A percentile compares a stretch with the other conserved stretches of the same genome.
These are phyloP conservation scores for Entoloma clypeatum DNA, from an alignment of 1,284 basidiomycete species.

Conservation along the genomic window DNA sequence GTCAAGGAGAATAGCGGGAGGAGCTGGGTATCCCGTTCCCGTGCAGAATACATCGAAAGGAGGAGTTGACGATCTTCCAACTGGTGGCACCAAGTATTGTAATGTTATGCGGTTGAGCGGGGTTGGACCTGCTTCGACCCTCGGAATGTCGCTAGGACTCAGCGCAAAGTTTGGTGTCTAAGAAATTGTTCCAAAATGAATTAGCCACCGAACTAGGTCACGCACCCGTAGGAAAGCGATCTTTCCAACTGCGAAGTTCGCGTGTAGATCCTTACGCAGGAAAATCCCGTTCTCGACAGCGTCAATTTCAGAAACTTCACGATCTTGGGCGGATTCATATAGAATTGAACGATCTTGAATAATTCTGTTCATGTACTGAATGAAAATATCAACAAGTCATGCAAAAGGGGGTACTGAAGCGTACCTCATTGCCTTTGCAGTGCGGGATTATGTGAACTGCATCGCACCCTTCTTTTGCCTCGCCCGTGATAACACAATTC, in stretches of 20 bases:
- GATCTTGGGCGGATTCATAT: slow-evolving; percentile 12
- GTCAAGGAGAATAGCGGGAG: slow-evolving; percentile 15
- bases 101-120: slow-evolving; percentile 14
- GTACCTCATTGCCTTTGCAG: slow-evolving; percentile 13
- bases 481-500: slow-evolving; percentile 1
- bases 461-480: slow-evolving; percentile 1
- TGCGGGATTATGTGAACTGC: slow-evolving; percentile 7
- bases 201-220: slow-evolving; percentile 1
- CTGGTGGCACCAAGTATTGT: slow-evolving; percentile 10
- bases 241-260: slow-evolving; percentile 5
- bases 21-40: slow-evolving; percentile 13
- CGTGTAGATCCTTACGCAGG: slow-evolving; percentile 13
- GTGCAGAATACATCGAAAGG: slow-evolving; percentile 1
- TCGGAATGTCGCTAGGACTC: too few species aligned
- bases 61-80: not conserved
- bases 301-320: not conserved
- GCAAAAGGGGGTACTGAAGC: slow-evolving; percentile 8
- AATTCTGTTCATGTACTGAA: slow-evolving; percentile 10
- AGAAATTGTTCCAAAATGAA: slow-evolving; percentile 12
- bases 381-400: slow-evolving; percentile 4
- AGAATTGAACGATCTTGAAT: slow-evolving; percentile 9
- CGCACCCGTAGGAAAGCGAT: slow-evolving; percentile 18
- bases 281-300: slow-evolving; percentile 15
- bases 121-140: slow-evolving; percentile 12
- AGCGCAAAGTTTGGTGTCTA: slow-evolving; percentile 21